Percentiles rank a stretch among this genome's conserved stretches.
These are phyloP conservation scores for Venturia effusa DNA, from an alignment of 2,329 filamentous ascomycete genomes.

Conservation along the genomic window DNA sequence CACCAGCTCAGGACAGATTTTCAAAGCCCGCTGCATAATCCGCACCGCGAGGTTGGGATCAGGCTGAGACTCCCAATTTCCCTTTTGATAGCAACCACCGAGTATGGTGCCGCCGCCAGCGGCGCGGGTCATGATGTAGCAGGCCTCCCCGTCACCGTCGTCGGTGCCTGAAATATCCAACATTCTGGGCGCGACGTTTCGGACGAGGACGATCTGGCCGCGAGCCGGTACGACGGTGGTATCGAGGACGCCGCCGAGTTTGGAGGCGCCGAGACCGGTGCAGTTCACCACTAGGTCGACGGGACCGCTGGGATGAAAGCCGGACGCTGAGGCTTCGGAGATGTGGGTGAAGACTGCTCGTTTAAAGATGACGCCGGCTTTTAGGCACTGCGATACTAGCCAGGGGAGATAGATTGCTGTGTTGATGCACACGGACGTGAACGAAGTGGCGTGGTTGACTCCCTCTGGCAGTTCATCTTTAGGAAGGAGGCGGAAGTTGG, in stretches of 20 bases:
- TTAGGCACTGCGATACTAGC: constrained; percentile 69
- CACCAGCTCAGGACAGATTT: constrained; percentile 53
- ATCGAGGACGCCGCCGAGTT: constrained; percentile 75
- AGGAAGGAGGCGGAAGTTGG: constrained; percentile 34
- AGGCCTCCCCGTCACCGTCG: constrained; percentile 53
- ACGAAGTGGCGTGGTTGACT: constrained; percentile 61
- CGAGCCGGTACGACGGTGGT: constrained; percentile 60
- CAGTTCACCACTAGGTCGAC: constrained; percentile 73
- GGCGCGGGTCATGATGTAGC: constrained; percentile 76
- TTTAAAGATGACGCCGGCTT: constrained; percentile 52
- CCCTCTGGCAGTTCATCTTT: constrained; percentile 27
- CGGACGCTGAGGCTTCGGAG: constrained; percentile 46
- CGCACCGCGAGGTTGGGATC: constrained; percentile 70
- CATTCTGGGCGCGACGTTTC: constrained; percentile 68
- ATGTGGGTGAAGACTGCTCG: constrained; percentile 50
- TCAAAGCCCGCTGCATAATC: constrained; percentile 72
- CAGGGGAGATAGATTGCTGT: constrained; percentile 78
- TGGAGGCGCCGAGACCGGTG: constrained; percentile 65
- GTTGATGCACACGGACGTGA: constrained; percentile 86
- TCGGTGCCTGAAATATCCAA: constrained; percentile 59
- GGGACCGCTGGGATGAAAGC: constrained; percentile 45
- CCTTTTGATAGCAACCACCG: constrained; percentile 73
- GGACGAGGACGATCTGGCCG: constrained; percentile 74
- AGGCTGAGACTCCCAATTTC: constrained; percentile 67
- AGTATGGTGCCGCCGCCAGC: constrained; percentile 71